These are phyloP conservation scores for Diplotaxis tenuifolia DNA, from an alignment of 345 rosid species.

Conservation along the genomic window DNA sequence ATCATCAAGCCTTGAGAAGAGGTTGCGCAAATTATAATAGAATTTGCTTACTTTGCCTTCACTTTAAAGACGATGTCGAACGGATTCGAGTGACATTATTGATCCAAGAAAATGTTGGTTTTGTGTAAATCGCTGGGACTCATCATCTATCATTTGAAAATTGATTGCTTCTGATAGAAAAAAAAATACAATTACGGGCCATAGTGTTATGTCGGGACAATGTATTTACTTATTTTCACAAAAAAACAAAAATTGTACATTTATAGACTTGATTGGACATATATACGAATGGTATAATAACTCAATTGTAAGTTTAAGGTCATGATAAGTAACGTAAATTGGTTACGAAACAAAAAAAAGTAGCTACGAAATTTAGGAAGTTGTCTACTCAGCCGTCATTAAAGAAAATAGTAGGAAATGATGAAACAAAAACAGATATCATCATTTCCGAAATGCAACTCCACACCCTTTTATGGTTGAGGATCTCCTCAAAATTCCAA, in stretches of 20 bases:
- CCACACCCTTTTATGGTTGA: too few relatives aligned
- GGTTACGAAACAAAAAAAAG: too few relatives aligned
- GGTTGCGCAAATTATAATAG: not conserved
- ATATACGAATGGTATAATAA: not conserved
- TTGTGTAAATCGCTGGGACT: constrained; percentile 20
- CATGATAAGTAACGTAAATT: not conserved
- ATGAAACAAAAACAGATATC: not conserved
- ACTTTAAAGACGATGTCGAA: not conserved
- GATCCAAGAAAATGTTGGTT: constrained; percentile 30
- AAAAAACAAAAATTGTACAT: constrained; percentile 6
- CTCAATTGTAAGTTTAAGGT: not conserved
- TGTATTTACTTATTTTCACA: not conserved
- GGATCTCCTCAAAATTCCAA: too few relatives aligned
- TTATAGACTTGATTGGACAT: not conserved
- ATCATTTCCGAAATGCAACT: not conserved
- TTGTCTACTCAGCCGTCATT: not conserved
- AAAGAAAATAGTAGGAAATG: not conserved
- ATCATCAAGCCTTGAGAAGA: not conserved
- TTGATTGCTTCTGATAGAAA: constrained; percentile 7
- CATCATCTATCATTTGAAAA: constrained; percentile 20
- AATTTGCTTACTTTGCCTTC: constrained; percentile 9
- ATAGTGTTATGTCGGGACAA: constrained; percentile 30
- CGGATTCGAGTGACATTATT: constrained; percentile 16
- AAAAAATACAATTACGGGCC: constrained; percentile 19
- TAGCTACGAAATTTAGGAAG: not conserved